phyloP scores from a whole-genome alignment of 306 rosid genomes.

The Mucuna pruriens region DNA sequence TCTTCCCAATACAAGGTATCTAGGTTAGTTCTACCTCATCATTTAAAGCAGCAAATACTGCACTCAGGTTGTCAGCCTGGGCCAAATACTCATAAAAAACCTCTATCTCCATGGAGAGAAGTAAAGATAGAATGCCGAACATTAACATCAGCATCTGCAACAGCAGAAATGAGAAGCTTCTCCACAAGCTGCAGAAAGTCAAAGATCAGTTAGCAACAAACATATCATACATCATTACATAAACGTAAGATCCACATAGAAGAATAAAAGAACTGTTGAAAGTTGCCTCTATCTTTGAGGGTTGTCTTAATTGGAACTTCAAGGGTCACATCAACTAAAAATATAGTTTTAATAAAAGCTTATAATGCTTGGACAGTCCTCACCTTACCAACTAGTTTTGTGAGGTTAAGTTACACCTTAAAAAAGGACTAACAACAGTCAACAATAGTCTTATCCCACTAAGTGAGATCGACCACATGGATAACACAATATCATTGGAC shows the following conservation, averaged over 20 bases:
- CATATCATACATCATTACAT: not conserved
- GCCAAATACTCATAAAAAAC: constrained; percentile 97
- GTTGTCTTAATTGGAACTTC: too few species aligned
- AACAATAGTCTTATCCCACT: not conserved
- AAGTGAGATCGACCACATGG: not conserved
- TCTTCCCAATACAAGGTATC: not conserved
- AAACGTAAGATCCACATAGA: constrained; percentile 1
- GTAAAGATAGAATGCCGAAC: constrained; percentile 94
- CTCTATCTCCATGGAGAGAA: constrained; percentile 84
- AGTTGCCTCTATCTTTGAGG: too few species aligned
- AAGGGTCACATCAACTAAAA: too few species aligned
- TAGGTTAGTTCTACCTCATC: constrained; percentile 70
- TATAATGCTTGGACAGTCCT: too few species aligned
- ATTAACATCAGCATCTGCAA: constrained; percentile 94
- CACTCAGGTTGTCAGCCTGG: constrained; percentile 91
- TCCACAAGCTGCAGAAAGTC: constrained; percentile 82
- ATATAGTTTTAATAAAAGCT: too few species aligned
- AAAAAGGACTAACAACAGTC: too few species aligned
- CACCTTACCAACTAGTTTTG: too few species aligned
- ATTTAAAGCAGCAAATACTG: constrained; percentile 92
- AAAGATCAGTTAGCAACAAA: constrained; percentile 43
- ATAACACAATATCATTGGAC: not conserved
- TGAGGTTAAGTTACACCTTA: too few species aligned
- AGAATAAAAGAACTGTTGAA: constrained; percentile 17
- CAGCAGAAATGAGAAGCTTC: constrained; percentile 96